phyloP scores from a whole-genome alignment of 768 basidiomycete species.

The Pisolithus orientalis region DNA sequence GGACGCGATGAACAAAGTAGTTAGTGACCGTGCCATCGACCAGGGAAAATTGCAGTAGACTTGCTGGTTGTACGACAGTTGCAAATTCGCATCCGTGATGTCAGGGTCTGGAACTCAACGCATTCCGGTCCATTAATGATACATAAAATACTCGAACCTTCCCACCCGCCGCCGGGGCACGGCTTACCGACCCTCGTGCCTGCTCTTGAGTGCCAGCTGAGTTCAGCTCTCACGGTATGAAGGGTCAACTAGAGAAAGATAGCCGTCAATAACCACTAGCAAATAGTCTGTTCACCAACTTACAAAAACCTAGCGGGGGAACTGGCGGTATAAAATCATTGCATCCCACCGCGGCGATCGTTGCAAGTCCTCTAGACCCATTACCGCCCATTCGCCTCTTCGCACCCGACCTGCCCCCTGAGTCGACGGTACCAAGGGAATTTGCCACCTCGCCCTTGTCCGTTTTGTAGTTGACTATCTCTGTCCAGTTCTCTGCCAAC shows the following conservation, averaged over 20 bases:
- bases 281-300: slow-evolving; percentile 6
- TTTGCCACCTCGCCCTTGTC: neutral
- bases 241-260: slow-evolving; percentile 14
- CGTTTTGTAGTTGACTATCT: slow-evolving; percentile 42
- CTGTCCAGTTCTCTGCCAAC: slow-evolving; percentile 41
- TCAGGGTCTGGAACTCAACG: neutral
- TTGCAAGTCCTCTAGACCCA: slow-evolving; percentile 3
- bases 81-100: neutral
- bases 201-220: neutral
- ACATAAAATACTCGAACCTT: neutral
- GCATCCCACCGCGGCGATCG: slow-evolving; percentile 1
- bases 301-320: slow-evolving; percentile 18
- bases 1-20: slow-evolving; percentile 75
- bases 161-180: neutral
- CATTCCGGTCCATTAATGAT: neutral
- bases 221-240: slow-evolving; percentile 14
- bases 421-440: neutral
- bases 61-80: neutral
- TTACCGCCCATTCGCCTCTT: neutral
- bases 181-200: neutral
- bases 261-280: neutral
- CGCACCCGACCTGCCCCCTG: neutral
- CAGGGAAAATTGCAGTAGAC: slow-evolving; percentile 38
- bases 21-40: slow-evolving; percentile 51
- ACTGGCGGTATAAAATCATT: neutral